Evolutionary conservation across 805 yeast genomes (phyloP), one percentile per base, ranked within the genome.

Genomic region (Candida oleophila): DNA sequence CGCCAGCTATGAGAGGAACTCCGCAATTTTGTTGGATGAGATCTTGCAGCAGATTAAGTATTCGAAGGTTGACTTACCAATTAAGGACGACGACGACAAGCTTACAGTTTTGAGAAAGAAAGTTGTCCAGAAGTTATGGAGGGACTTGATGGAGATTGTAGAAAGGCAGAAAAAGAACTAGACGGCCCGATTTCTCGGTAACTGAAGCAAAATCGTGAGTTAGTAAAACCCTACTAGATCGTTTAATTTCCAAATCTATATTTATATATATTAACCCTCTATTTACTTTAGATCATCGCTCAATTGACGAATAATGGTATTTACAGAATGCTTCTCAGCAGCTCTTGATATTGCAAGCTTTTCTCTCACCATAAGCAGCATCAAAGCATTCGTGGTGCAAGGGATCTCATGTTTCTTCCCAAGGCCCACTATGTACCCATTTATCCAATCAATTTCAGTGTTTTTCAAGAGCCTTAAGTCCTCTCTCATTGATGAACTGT

Each of bases 371-470:
- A 85, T 62, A 5, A 63, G 55, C 20, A 65, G 56, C 37, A 85
- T 55, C 49, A 78, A 66, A 25, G 58, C 57, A 59, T 85, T 85
- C 40, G 74, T 66, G 1, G 74, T 74, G 1, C 84, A 76, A 1
- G 67, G 55, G 1, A 71, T 41, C 1, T 73, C 69, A 41, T 74
- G 64, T 48, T 69, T 66, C 25, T 63, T 54, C 1, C 88, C 96
- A 44, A 82, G 65, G 4, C 57, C 60, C 1, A 78, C 83, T 11
- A 91, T 73, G 57, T 82, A 89, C 1, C 97, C 97, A 60, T 91
- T 94, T 49, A 92, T 83, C 60, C 78, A 86, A 49, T 84, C 87
- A 18, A 92, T 79, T 60, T 92, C 99, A 0, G 94, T 87, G 14
- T 72, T 75, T 53, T 79, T 76, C 48, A 77, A 66, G 51, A 66